Conservation (phyloP, 805 yeast species). For the Metschnikowia chrysomelidarum region DNA sequence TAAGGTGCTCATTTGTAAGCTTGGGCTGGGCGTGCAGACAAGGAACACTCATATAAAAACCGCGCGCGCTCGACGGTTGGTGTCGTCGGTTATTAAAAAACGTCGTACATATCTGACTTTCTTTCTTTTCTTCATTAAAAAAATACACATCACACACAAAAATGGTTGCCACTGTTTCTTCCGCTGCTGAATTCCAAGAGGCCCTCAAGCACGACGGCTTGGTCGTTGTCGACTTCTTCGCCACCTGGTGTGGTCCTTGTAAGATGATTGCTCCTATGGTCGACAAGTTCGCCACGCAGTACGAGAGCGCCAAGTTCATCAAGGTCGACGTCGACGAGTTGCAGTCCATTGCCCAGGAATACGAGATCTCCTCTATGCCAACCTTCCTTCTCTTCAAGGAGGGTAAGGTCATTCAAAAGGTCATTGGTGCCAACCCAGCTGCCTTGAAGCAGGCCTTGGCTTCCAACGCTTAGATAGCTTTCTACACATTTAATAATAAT, state of each 20-base stretch:
- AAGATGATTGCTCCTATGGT: slow-evolving; percentile 94
- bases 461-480: slow-evolving; percentile 41
- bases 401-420: slow-evolving; percentile 75
- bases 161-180: slow-evolving; percentile 38
- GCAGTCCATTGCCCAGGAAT: slow-evolving; percentile 68
- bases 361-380: slow-evolving; percentile 58
- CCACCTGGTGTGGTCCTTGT: slow-evolving; percentile 99
- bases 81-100: not conserved
- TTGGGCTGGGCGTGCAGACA: slow-evolving; percentile 5
- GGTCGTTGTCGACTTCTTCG: slow-evolving; percentile 93
- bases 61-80: slow-evolving; percentile 2
- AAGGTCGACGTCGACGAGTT: slow-evolving; percentile 91
- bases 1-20: slow-evolving; percentile 10
- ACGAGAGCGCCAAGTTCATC: slow-evolving; percentile 69
- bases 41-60: slow-evolving; percentile 6
- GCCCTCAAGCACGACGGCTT: slow-evolving; percentile 64
- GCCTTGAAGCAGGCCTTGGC: slow-evolving; percentile 70
- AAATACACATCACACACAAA: slow-evolving; percentile 3
- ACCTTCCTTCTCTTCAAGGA: slow-evolving; percentile 72
- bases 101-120: not conserved
- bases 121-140: not conserved
- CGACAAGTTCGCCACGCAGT: slow-evolving; percentile 72
- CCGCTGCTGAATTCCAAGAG: slow-evolving; percentile 58
- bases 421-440: slow-evolving; percentile 89
- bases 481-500: not conserved